Conservation (phyloP, 257 asterid species). For the Knoxia roxburghii region DNA sequence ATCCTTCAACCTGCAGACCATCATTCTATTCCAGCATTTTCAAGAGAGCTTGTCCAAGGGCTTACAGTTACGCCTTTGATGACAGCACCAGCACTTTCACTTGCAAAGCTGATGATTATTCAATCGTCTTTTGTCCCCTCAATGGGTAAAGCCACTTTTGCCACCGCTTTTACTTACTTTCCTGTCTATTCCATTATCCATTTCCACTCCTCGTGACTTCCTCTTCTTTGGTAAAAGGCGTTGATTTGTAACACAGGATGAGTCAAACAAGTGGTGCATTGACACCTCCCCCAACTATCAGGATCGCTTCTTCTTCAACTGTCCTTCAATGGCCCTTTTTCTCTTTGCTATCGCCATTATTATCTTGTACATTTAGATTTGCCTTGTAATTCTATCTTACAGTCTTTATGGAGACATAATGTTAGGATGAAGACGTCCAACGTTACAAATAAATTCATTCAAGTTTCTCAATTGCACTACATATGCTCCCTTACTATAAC, state of each 20-base stretch:
- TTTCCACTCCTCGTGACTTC: not conserved
- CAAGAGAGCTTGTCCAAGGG: constrained; percentile 69
- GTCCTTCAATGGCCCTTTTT: constrained; percentile 24
- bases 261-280: constrained; percentile 25
- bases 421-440: not conserved
- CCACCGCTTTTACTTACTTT: not conserved
- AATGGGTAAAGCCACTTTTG: constrained; percentile 16
- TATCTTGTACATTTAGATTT: constrained; percentile 15
- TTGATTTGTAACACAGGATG: constrained; percentile 32
- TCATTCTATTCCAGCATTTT: constrained; percentile 68
- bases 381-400: not conserved
- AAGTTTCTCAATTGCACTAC: not conserved
- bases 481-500: not conserved
- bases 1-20: constrained; percentile 70
- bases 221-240: constrained; percentile 10
- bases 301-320: constrained; percentile 34
- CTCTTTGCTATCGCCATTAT: constrained; percentile 15
- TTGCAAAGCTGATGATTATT: constrained; percentile 61
- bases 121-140: constrained; percentile 48
- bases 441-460: not conserved
- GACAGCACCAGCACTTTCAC: constrained; percentile 88
- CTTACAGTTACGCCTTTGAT: constrained; percentile 74
- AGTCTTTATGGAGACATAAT: not conserved
- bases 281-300: constrained; percentile 31
- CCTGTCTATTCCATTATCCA: not conserved